Base-by-base conservation (phyloP, 495 filamentous ascomycete genomes). In the Bombardia bombarda region DNA sequence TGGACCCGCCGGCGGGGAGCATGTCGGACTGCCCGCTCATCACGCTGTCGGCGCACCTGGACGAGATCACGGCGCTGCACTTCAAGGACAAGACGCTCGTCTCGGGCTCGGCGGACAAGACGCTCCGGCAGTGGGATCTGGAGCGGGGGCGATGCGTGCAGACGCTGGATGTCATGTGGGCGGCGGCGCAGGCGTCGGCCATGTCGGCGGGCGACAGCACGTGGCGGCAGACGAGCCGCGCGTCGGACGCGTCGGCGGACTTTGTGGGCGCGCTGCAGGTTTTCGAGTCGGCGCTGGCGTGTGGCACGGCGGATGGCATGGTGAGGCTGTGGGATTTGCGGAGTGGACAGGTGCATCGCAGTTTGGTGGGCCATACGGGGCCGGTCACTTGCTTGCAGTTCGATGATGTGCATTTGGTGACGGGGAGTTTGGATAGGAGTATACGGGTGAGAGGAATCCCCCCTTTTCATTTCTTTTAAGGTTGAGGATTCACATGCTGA, bases 151-250 rank as follows among this genome's bases (percentile, higher is more conserved):
- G 93, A 38, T 97, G 92, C 62, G 87, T 97, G 23, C 92, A 99
- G 65, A 99, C 92, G 1, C 70, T 99, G 21, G 92, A 99, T 63
- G 90, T 99, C n/a, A 80, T 99, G 51, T 99, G 92, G 92, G 92
- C 92, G 4, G 87, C 92, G 1, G 89, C 92, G 2, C 93, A 97
- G 60, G 88, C 87, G 20, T 86, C 83, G 7, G 78, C 86, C 23
- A 70, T 80, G 38, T 66, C 68, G 8, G 65, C 71, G 0, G 65
- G 63, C 43, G 74, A 75, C 49, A 70, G 72, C 14, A 61, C 73
- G 46, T 87, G 73, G 74, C 67, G 63, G 45, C 68, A 60, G 63
- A 69, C 71, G 12, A 65, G 55, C 39, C 81, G 80, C 64, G 69
- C 79, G 45, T 60, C 79, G 1, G 65, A 65, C 32, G 60, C 62